Base-by-base conservation (phyloP, 768 basidiomycete genomes). In the Mrakia frigida region DNA sequence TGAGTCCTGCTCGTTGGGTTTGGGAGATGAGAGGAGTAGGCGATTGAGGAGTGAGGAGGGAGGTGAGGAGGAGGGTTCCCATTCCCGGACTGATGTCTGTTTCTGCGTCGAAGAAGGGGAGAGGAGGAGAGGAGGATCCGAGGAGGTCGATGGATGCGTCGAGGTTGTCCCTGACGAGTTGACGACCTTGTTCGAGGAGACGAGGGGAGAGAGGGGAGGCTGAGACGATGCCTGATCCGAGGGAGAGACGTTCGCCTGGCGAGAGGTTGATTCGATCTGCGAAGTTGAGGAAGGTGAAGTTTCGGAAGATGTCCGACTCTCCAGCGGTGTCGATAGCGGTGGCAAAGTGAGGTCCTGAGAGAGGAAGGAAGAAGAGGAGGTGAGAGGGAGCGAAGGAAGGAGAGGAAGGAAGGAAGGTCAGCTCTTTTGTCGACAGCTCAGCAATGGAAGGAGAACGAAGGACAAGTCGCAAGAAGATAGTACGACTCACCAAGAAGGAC, bases 401-500 rank as follows among this genome's bases (percentile, higher is more conserved):
- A 18, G 21, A 50, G 46, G 46, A 14, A 13, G n/a, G n/a, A 43
- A 14, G 18, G n/a, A n/a, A 53, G 6, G 65, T 69, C 65, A 75
- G 67, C 28, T 28, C 53, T 43, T 80, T n/a, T 74, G 25, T 82
- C 77, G 14, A 79, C 35, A 35, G 35, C 65, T 39, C 65, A 39
- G 31, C 80, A 59, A 81, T 79, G 18, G 81, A 74, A 11, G 81
- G 83, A 37, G 81, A 78, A 0, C 82, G 46, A 50, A 75, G 18
- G 81, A 80, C 7, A 79, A 77, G 35, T 75, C 78, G 11, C 75
- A 74, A 14, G 80, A 77, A 4, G 81, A 80, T 61, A 82, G 79
- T 78, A 82, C 80, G 74, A 78, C 80, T 68, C 46, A 80, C 80
- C 76, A 43, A 84, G 79, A 25, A 80, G 77, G n/a, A 82, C 79